These are phyloP conservation scores for Cercospora sesami DNA, from an alignment of 2,329 filamentous ascomycete genomes.

Conservation along the genomic window DNA sequence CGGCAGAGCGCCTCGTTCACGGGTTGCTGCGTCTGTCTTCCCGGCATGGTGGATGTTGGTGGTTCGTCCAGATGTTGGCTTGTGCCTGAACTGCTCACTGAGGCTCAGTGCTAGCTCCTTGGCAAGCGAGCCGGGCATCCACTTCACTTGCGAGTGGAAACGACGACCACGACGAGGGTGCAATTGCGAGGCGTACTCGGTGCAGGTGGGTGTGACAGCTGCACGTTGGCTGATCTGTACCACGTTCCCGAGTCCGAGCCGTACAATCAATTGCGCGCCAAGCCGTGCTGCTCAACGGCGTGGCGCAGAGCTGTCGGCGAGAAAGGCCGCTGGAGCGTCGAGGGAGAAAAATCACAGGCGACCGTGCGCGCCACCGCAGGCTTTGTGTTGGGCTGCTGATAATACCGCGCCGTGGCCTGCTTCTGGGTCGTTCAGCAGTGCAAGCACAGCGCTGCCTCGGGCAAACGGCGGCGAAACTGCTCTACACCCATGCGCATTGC, in stretches of 20 bases:
- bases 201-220: background rate
- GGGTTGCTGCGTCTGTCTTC: constrained; percentile 23
- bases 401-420: background rate
- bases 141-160: background rate
- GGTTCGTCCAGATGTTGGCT: constrained; percentile 1
- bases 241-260: background rate
- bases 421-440: background rate
- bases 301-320: constrained; percentile 3
- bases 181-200: background rate
- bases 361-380: background rate
- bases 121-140: background rate
- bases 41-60: constrained; percentile 30
- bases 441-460: background rate
- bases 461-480: background rate
- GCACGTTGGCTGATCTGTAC: background rate
- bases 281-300: background rate
- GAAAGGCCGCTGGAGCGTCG: background rate
- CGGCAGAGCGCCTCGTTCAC: constrained; percentile 48
- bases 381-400: background rate
- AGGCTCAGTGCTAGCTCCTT: constrained; percentile 1
- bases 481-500: background rate
- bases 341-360: background rate
- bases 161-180: background rate
- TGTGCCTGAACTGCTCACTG: background rate
- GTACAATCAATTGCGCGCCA: background rate